Evolutionary conservation across 169 alveolate species (phyloP).

Genomic region (Plasmodium chabaudi): DNA sequence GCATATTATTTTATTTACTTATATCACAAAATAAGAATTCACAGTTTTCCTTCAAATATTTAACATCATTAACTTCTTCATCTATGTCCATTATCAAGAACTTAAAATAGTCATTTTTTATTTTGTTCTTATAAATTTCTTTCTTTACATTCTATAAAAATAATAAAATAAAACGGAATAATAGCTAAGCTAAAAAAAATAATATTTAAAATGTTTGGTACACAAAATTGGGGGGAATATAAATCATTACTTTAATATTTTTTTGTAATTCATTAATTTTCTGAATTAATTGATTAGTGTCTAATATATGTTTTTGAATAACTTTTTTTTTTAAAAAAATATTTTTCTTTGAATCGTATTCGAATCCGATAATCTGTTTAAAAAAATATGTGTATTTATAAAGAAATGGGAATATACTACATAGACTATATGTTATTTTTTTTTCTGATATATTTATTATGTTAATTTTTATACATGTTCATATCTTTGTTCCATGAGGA

Average conservation of each 20-base stretch:
- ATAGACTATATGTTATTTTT: neutral
- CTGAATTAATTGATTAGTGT: slow-evolving; percentile 30
- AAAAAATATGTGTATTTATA: neutral
- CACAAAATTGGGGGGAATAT: neutral
- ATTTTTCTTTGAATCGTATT: slow-evolving; percentile 42
- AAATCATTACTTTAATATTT: slow-evolving; percentile 36
- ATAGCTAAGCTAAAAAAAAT: neutral
- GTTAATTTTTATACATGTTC: slow-evolving; percentile 36
- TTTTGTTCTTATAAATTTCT: slow-evolving; percentile 51
- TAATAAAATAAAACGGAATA: too few relatives aligned
- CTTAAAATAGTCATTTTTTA: slow-evolving; percentile 45
- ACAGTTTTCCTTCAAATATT: slow-evolving; percentile 53
- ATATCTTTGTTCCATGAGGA: slow-evolving; percentile 52
- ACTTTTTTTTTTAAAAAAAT: slow-evolving; percentile 50
- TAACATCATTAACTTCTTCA: slow-evolving; percentile 54
- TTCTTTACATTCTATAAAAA: slow-evolving; percentile 23
- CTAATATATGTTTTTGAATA: slow-evolving; percentile 41
- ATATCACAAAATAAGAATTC: slow-evolving; percentile 50
- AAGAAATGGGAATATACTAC: neutral
- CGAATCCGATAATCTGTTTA: slow-evolving; percentile 58
- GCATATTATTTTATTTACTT: slow-evolving; percentile 14
- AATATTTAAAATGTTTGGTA: neutral
- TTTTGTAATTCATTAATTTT: slow-evolving; percentile 31
- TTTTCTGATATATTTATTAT: neutral
- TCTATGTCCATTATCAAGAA: slow-evolving; percentile 57